Percentiles rank a stretch among this genome's conserved stretches.
Conservation (phyloP, 352 stramenopile genomes). For the Saprolegnia parasitica region DNA sequence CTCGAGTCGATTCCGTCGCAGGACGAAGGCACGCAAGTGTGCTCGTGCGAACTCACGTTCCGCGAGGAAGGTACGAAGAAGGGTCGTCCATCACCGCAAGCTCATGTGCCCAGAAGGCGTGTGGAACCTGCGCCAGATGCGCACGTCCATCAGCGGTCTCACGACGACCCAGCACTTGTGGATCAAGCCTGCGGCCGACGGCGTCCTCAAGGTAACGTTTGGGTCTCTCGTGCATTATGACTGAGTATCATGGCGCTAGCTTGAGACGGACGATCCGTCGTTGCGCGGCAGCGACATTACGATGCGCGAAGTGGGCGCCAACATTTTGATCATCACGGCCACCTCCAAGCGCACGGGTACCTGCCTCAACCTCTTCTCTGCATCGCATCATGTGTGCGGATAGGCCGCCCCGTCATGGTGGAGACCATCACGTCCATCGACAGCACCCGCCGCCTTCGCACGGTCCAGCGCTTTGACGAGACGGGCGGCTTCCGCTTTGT, state of each 20-base stretch:
- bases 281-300: slow-evolving; percentile 76
- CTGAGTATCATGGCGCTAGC: slow-evolving; percentile 32
- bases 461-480: slow-evolving; percentile 83
- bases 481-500: slow-evolving; percentile 79
- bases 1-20: slow-evolving; percentile 59
- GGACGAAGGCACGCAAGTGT: slow-evolving; percentile 80
- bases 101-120: slow-evolving; percentile 37
- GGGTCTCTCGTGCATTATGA: background rate
- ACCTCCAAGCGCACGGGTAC: slow-evolving; percentile 78
- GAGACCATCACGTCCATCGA: slow-evolving; percentile 82
- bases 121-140: slow-evolving; percentile 80
- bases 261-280: slow-evolving; percentile 78
- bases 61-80: slow-evolving; percentile 55
- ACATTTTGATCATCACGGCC: slow-evolving; percentile 79
- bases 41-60: slow-evolving; percentile 79
- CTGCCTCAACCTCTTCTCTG: background rate
- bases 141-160: slow-evolving; percentile 80
- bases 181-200: slow-evolving; percentile 83
- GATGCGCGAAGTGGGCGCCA: slow-evolving; percentile 80
- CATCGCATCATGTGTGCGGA: background rate
- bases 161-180: slow-evolving; percentile 82
- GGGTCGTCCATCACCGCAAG: background rate
- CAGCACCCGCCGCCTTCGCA: slow-evolving; percentile 71
- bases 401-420: slow-evolving; percentile 71
- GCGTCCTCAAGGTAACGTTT: slow-evolving; percentile 61